A percentile compares a stretch with the other conserved stretches of the same genome.
Conservation (phyloP, 495 filamentous ascomycete genomes). For the Chlorociboria aeruginascens region DNA sequence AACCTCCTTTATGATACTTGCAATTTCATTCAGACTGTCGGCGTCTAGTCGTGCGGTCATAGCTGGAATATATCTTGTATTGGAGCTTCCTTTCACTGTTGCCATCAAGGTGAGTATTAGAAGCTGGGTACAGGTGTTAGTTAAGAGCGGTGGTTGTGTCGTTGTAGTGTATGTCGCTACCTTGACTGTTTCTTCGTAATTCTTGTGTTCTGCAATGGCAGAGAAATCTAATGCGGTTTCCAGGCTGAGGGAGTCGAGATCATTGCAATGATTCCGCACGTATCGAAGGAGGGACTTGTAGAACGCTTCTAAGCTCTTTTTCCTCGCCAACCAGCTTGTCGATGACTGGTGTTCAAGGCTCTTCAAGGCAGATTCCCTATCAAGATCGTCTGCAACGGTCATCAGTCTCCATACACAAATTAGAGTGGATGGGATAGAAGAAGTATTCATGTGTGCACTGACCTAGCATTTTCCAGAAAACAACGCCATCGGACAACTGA, state of each 20-base stretch:
- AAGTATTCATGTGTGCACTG: constrained; percentile 33
- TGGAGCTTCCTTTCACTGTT: constrained; percentile 45
- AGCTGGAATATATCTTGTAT: constrained; percentile 40
- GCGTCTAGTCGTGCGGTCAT: constrained; percentile 32
- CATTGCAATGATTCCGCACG: constrained; percentile 44
- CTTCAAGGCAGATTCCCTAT: constrained; percentile 55
- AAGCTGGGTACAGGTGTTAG: constrained; percentile 36
- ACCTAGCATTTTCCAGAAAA: constrained; percentile 52
- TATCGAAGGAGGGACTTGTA: constrained; percentile 54
- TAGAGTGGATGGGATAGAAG: not conserved
- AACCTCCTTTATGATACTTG: constrained; percentile 38
- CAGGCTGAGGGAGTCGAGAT: constrained; percentile 26
- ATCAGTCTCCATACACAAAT: constrained; percentile 5
- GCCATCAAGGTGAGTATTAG: constrained; percentile 52
- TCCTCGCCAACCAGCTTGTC: constrained; percentile 34
- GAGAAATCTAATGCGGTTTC: constrained; percentile 45
- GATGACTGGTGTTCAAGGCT: constrained; percentile 40
- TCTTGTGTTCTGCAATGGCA: constrained; percentile 37
- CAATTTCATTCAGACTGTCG: constrained; percentile 33
- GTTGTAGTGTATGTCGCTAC: constrained; percentile 3
- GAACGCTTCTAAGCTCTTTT: constrained; percentile 55
- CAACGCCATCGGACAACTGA: constrained; percentile 63
- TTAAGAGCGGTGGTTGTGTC: not conserved
- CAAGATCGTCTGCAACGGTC: constrained; percentile 39
- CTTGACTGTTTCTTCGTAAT: constrained; percentile 12